phyloP scores from a whole-genome alignment of 176 grass and related monocot species.

The Cymbopogon citratus region DNA sequence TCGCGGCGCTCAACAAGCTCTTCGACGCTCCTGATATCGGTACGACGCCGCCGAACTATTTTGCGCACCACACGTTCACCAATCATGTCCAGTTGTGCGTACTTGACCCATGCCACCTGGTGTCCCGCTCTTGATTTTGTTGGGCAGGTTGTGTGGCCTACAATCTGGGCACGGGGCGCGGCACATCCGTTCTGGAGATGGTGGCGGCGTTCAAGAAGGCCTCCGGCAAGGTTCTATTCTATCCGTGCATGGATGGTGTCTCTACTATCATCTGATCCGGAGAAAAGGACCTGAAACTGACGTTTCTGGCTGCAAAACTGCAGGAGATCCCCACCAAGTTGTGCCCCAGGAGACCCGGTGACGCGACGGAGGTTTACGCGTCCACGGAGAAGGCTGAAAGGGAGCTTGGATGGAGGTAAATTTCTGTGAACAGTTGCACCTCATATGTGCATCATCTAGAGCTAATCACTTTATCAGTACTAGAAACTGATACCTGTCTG shows the following conservation, averaged over 20 bases:
- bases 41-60: neutral
- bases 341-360: slow-evolving; percentile 72
- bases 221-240: slow-evolving; percentile 80
- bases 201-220: slow-evolving; percentile 75
- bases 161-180: slow-evolving; percentile 75
- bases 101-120: too few relatives aligned
- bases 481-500: neutral
- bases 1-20: slow-evolving; percentile 75
- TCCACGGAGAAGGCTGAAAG: slow-evolving; percentile 63
- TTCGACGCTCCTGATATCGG: slow-evolving; percentile 56
- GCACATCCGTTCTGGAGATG: slow-evolving; percentile 89
- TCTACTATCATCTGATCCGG: neutral
- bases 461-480: neutral
- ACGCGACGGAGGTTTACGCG: slow-evolving; percentile 76
- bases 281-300: slow-evolving; percentile 19
- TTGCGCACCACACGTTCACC: neutral
- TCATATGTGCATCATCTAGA: neutral
- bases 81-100: neutral
- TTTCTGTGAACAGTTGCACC: neutral
- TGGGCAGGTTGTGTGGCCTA: slow-evolving; percentile 74
- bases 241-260: neutral
- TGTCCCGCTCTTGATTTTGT: neutral
- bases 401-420: slow-evolving; percentile 85
- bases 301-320: slow-evolving; percentile 31
- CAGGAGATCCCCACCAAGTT: slow-evolving; percentile 77